Evolutionary conservation across 2,329 filamentous ascomycete species (phyloP).

Genomic region (Neonectria sp.): DNA sequence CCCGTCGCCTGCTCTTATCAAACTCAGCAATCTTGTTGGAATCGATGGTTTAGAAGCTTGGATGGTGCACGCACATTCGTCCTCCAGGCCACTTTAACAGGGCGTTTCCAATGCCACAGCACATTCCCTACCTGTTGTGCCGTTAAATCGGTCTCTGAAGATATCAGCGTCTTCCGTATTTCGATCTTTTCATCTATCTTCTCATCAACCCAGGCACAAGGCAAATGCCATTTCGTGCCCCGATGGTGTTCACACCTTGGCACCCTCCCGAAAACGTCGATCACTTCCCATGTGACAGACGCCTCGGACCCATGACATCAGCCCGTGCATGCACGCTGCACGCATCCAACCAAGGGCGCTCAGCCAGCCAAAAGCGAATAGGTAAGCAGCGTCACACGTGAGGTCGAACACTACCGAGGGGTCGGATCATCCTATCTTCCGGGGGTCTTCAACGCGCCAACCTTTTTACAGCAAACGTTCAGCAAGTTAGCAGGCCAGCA

Average conservation of each 20-base stretch:
- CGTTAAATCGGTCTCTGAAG: too few relatives aligned
- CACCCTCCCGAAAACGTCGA: conserved; percentile 19
- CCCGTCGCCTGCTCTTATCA: too few relatives aligned
- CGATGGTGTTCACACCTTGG: background rate
- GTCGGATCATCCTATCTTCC: conserved; percentile 24
- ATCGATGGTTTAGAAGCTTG: background rate
- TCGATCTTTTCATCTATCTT: background rate
- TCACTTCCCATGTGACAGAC: conserved; percentile 38
- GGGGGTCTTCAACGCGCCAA: background rate
- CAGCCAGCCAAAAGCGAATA: background rate
- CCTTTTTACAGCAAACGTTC: background rate
- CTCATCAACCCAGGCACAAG: too few relatives aligned
- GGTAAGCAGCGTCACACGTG: conserved; percentile 36
- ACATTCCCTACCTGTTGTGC: background rate
- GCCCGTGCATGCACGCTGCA: conserved; percentile 15
- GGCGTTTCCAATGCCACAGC: background rate
- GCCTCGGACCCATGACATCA: conserved; percentile 43
- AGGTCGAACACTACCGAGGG: conserved; percentile 20
- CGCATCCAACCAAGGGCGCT: background rate
- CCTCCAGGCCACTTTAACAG: background rate
- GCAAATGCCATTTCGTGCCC: background rate
- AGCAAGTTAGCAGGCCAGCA: background rate
- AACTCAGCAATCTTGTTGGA: background rate
- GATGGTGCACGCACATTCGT: background rate
- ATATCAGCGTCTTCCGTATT: background rate